Conservation (phyloP, 352 stramenopile genomes). For the Globisporangium polare region DNA sequence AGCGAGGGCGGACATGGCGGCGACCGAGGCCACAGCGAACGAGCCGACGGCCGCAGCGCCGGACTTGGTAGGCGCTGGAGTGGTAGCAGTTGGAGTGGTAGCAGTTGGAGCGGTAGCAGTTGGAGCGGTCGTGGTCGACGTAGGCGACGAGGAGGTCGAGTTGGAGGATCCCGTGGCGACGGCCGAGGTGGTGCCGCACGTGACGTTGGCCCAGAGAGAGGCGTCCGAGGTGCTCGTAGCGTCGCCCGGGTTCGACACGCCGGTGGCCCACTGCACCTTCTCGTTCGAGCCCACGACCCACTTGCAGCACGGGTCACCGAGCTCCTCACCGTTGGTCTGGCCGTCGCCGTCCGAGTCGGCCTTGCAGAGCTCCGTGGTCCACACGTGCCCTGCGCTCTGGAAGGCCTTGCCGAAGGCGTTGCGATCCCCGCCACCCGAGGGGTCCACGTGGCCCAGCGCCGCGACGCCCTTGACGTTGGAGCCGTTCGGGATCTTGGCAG, state of each 20-base stretch:
- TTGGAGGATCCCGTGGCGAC: neutral
- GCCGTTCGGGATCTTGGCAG: conserved; percentile 22
- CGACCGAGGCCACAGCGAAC: neutral
- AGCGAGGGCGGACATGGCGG: neutral
- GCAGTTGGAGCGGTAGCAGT: neutral
- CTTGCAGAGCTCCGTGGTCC: conserved; percentile 33
- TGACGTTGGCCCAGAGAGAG: conserved; percentile 11
- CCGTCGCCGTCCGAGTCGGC: conserved; percentile 40
- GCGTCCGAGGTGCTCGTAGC: conserved; percentile 21
- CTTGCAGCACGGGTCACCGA: conserved; percentile 54
- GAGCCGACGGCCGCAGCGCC: neutral
- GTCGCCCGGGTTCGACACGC: conserved; percentile 19
- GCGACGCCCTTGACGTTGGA: conserved; percentile 14
- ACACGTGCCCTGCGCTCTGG: conserved; percentile 4
- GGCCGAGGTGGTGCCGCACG: neutral
- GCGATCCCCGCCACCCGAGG: conserved; percentile 14
- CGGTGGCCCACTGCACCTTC: conserved; percentile 16
- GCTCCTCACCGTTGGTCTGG: conserved; percentile 53
- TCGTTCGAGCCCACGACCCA: conserved; percentile 14
- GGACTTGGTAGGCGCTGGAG: neutral
- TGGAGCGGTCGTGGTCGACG: neutral
- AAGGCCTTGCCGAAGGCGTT: conserved; percentile 22
- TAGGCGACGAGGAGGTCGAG: neutral
- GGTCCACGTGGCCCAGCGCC: conserved; percentile 22
- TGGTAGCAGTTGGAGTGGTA: neutral